Percentiles rank a stretch among this genome's conserved stretches.
Conservation (phyloP, 768 basidiomycete genomes). For the Termitomyces titanicus region DNA sequence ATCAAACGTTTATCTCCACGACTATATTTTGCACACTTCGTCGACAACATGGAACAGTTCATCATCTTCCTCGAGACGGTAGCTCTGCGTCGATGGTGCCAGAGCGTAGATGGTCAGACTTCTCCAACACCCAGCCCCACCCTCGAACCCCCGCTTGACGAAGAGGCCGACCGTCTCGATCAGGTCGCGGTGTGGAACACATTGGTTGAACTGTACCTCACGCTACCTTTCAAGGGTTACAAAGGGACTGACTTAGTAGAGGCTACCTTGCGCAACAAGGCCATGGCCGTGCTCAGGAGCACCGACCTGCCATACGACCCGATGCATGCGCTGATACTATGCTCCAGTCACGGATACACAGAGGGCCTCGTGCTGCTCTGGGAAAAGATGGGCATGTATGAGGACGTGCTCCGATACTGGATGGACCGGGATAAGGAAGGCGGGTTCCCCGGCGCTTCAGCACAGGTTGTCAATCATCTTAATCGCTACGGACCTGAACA, state of each 20-base stretch:
- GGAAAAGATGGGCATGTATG: constrained; percentile 95
- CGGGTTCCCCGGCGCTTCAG: constrained; percentile 32
- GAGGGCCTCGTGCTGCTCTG: constrained; percentile 85
- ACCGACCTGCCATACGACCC: constrained; percentile 72
- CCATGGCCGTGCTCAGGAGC: constrained; percentile 65
- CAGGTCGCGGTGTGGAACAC: constrained; percentile 16
- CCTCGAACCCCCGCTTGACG: constrained; percentile 30
- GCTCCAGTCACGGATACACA: constrained; percentile 80
- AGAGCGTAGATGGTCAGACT: constrained; percentile 40
- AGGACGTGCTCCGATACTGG: constrained; percentile 91
- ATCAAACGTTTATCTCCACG: constrained; percentile 72
- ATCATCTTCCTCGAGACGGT: constrained; percentile 87
- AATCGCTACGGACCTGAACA: constrained; percentile 66
- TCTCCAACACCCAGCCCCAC: constrained; percentile 12
- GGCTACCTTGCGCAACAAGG: constrained; percentile 52
- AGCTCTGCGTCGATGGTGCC: constrained; percentile 75
- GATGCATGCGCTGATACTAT: constrained; percentile 92
- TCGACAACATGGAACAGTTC: constrained; percentile 83
- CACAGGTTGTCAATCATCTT: constrained; percentile 70
- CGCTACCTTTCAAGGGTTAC: constrained; percentile 35
- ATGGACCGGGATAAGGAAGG: constrained; percentile 66
- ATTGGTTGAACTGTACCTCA: constrained; percentile 74
- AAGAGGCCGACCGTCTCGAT: constrained; percentile 50
- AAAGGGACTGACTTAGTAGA: constrained; percentile 27
- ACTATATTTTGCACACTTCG: constrained; percentile 91